Base-by-base conservation (phyloP, 441 rosid species). In the Aquilaria agallochum region DNA sequence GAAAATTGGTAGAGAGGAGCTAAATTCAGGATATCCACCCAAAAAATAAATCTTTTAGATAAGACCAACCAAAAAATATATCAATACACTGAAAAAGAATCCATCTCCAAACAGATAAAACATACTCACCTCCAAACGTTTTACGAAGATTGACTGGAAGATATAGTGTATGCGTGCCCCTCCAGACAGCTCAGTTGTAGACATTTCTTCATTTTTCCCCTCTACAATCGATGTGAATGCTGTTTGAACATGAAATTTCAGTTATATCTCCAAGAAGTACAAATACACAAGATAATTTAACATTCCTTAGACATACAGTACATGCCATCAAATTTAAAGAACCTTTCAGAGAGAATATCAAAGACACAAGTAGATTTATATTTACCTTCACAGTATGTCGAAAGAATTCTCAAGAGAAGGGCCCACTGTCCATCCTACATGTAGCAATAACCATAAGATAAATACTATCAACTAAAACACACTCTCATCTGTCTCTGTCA, bases 351-450 rank as follows among this genome's bases (percentile, higher is more conserved):
- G 42, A 36, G 42, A 36, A 3, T 36, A 36, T 36, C 1, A 36
- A 36, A 36, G 5, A 8, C 7, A 8, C 7, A 8, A 50, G 33
- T 53, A 61, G 32, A 44, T 42, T 9, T 36, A 57, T 6, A 62
- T 15, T 72, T 82, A 90, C 98, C 99, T 68, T 90, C 99, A 58
- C 84, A 84, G 71, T 90, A 95, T 78, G 88, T 92, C 9, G 99
- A 86, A 62, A 92, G 92, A 76, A 95, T 87, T 68, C 88, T 92
- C 72, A 95, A 79, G 36, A 95, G 85, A 74, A 95, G 85, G 70
- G 99, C 97, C 56, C 99, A 98, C 72, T 92, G 97, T 49, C 95
- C 98, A 74, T 97, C 96, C 99, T 95, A 64, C 32, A 40, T n/a
- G 63, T 67, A 67, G 66, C 62, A 71, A 61, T 36, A 36, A 36